Base-by-base conservation (phyloP, 2,329 filamentous ascomycete genomes). In the Fusarium tuaranense region DNA sequence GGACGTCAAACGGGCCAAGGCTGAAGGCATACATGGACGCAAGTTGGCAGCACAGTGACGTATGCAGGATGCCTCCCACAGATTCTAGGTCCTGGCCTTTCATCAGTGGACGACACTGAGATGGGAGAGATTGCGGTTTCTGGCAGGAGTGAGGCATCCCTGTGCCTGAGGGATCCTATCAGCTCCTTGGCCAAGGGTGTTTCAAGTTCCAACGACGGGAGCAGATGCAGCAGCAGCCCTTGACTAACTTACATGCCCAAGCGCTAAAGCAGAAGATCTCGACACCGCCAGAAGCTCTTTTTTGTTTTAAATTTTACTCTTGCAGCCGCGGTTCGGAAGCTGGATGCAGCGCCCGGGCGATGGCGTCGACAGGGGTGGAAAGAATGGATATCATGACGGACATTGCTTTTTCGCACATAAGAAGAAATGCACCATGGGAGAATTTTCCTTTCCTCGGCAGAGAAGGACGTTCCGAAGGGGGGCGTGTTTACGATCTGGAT, bases 141-240 rank as follows among this genome's bases (percentile, higher is more conserved):
- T 25, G 25, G 34, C 55, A 59, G 36, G 18, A 64, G 48, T 60
- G 39, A 44, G 68, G 25, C 62, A 72, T 39, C 64, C 64, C 58
- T 67, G 58, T 67, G 61, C 27, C 34, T 70, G 61, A 67, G 53
- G 65, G 63, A 53, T 70, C 41, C 34, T 75, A 58, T 72, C 59
- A 73, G 30, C 25, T 22, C 30, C 25, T 22, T 67, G 67, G 72
- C 62, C 72, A 57, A 68, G 57, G 69, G 48, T 71, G 63, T 75
- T 67, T 71, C 58, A 65, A 68, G 67, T 73, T 66, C 65, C 63
- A 74, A 73, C 70, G 64, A 73, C 69, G 74, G 74, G 55, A 69
- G 67, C 72, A 77, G 71, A 75, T 70, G 72, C 70, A 77, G 70
- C 74, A 68, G 72, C 74, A 77, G 63, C 74, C 67, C 63, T 68